Conservation (phyloP, 2,329 filamentous ascomycete species). For the Colletotrichum australisinense region DNA sequence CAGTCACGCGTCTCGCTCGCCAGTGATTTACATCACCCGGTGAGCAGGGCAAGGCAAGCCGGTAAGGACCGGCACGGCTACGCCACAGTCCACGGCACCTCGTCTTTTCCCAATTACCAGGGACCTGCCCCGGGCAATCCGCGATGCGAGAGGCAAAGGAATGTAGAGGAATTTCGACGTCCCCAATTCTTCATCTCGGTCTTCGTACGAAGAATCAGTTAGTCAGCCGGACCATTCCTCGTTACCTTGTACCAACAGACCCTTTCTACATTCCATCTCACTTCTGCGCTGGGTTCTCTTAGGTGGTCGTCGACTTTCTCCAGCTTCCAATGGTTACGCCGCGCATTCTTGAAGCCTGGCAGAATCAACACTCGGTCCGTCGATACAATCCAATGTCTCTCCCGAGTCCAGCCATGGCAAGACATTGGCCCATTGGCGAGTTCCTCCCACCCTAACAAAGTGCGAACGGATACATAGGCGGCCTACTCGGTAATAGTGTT, state of each 20-base stretch:
- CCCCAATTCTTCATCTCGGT: neutral
- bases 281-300: no score
- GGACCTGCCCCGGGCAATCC: slow-evolving; percentile 13
- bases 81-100: slow-evolving; percentile 2
- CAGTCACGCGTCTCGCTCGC: slow-evolving; percentile 24
- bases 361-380: neutral
- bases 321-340: neutral
- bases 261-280: neutral
- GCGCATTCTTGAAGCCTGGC: neutral
- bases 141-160: neutral
- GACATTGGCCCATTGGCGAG: slow-evolving; percentile 23
- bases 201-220: neutral
- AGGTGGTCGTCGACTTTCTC: neutral
- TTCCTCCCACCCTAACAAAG: neutral
- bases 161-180: neutral
- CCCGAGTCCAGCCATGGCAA: slow-evolving; percentile 18
- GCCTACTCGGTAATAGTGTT: neutral
- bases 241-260: neutral
- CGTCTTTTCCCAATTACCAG: slow-evolving; percentile 16
- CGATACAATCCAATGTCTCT: slow-evolving; percentile 16
- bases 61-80: slow-evolving; percentile 12
- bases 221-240: no score
- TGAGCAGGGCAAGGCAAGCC: slow-evolving; percentile 28
- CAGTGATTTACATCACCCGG: slow-evolving; percentile 20
- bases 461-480: neutral